These are phyloP conservation scores for Peribolospora kevripleyi DNA, from an alignment of 768 basidiomycete genomes.

Conservation along the genomic window DNA sequence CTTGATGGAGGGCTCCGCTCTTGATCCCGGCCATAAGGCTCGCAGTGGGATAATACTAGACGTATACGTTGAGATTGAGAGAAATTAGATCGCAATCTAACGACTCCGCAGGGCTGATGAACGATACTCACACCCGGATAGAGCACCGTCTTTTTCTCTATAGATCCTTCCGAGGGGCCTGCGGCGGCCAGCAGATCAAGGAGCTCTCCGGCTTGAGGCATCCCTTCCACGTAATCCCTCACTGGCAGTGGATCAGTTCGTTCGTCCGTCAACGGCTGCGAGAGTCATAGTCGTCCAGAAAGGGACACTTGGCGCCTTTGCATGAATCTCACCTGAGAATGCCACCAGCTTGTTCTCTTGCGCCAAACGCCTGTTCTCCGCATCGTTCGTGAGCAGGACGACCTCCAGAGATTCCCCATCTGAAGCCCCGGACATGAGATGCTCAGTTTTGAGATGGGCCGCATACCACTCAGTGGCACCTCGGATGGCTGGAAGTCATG, in stretches of 20 bases:
- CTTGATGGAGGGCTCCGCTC: conserved; percentile 60
- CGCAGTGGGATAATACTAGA: conserved; percentile 51
- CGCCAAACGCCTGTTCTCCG: conserved; percentile 54
- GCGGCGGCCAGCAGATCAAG: conserved; percentile 56
- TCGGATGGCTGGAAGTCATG: conserved; percentile 42
- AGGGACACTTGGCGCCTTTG: background rate
- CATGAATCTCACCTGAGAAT: conserved; percentile 31
- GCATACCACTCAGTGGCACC: conserved; percentile 72
- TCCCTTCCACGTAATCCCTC: conserved; percentile 53
- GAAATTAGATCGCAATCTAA: too few relatives aligned
- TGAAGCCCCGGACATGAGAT: conserved; percentile 24
- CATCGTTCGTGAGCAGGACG: conserved; percentile 73
- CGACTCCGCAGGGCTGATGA: background rate
- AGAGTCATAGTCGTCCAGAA: background rate
- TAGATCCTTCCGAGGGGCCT: conserved; percentile 28
- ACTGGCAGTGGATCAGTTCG: conserved; percentile 25
- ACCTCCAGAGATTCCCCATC: conserved; percentile 18
- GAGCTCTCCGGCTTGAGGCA: conserved; percentile 35
- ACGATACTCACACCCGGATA: background rate
- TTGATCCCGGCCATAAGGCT: conserved; percentile 61
- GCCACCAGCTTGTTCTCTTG: conserved; percentile 35
- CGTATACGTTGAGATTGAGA: background rate
- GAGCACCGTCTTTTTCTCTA: conserved; percentile 9
- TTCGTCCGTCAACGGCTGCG: background rate
- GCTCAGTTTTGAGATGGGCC: conserved; percentile 29